A percentile compares a stretch with the other conserved stretches of the same genome.
These are phyloP conservation scores for Cavenderia fasciculata DNA, from an alignment of 78 protist species.

Conservation along the genomic window DNA sequence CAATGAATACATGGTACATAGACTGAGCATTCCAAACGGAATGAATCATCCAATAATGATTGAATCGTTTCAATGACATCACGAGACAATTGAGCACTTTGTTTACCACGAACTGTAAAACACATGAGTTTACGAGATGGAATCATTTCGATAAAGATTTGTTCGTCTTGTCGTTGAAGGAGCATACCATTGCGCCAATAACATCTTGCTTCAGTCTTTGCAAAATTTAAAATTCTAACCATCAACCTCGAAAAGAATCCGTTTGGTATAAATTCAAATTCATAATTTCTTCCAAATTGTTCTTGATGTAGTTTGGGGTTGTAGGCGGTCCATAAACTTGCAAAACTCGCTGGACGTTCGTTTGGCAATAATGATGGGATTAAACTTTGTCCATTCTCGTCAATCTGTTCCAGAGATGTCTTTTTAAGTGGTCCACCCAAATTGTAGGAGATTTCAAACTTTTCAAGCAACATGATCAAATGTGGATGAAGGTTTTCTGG, in stretches of 20 bases:
- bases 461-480: slow-evolving; percentile 60
- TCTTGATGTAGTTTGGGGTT: neutral
- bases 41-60: slow-evolving; percentile 49
- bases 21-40: slow-evolving; percentile 23
- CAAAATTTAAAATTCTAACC: slow-evolving; percentile 70
- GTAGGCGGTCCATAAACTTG: slow-evolving; percentile 19
- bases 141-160: slow-evolving; percentile 28
- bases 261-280: slow-evolving; percentile 73
- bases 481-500: slow-evolving; percentile 75
- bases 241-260: slow-evolving; percentile 83
- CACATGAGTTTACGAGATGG: slow-evolving; percentile 12
- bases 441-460: slow-evolving; percentile 73
- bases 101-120: slow-evolving; percentile 42
- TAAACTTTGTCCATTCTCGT: slow-evolving; percentile 31
- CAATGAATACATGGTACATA: slow-evolving; percentile 81
- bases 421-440: neutral
- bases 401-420: neutral
- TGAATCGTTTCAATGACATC: slow-evolving; percentile 70
- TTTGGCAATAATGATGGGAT: slow-evolving; percentile 44
- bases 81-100: slow-evolving; percentile 54
- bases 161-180: slow-evolving; percentile 35
- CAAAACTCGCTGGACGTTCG: slow-evolving; percentile 35
- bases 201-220: slow-evolving; percentile 43
- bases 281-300: slow-evolving; percentile 59
- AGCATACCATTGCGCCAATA: slow-evolving; percentile 84